Percentiles rank a stretch among this genome's conserved stretches.
These are phyloP conservation scores for Stephanocyclus meneghinianus DNA, from an alignment of 352 stramenopile genomes.

Conservation along the genomic window DNA sequence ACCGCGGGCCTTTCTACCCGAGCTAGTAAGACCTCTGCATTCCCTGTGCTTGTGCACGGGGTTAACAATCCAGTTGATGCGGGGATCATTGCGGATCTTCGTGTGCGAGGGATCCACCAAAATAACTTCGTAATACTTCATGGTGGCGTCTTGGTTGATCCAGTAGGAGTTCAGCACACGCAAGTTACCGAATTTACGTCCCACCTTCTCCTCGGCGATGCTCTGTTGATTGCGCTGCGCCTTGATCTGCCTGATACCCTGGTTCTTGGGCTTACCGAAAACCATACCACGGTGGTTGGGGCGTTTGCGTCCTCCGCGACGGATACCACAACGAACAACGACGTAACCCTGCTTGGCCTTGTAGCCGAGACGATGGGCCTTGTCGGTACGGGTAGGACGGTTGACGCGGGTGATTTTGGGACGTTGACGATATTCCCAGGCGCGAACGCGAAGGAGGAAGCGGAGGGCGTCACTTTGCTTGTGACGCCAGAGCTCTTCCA, in stretches of 20 bases:
- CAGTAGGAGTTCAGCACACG: slow-evolving; percentile 99
- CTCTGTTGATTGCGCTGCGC: slow-evolving; percentile 96
- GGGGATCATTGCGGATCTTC: slow-evolving; percentile 97
- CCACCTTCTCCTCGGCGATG: slow-evolving; percentile 97
- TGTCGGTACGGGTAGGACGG: slow-evolving; percentile 95
- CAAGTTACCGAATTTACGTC: slow-evolving; percentile 96
- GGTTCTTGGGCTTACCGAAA: slow-evolving; percentile 98
- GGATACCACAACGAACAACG: slow-evolving; percentile 95
- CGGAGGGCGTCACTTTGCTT: slow-evolving; percentile 99
- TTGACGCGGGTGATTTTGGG: slow-evolving; percentile 94
- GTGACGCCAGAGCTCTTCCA: slow-evolving; percentile 99
- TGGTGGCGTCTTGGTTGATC: slow-evolving; percentile 99
- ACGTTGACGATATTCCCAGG: slow-evolving; percentile 98
- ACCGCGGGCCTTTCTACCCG: slow-evolving; percentile 94
- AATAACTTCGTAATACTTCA: slow-evolving; percentile 99
- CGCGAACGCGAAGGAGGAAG: slow-evolving; percentile 97
- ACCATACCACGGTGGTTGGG: slow-evolving; percentile 99
- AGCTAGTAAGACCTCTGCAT: slow-evolving; percentile 96
- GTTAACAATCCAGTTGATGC: slow-evolving; percentile 99
- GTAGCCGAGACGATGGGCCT: slow-evolving; percentile 98
- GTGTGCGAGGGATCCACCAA: slow-evolving; percentile 97
- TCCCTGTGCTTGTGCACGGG: slow-evolving; percentile 99
- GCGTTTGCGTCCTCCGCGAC: slow-evolving; percentile 98
- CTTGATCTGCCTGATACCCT: slow-evolving; percentile 99
- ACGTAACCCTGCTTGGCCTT: slow-evolving; percentile 99